phyloP scores from a whole-genome alignment of 176 grass and related monocot species.

The Thinopyrum elongatum region DNA sequence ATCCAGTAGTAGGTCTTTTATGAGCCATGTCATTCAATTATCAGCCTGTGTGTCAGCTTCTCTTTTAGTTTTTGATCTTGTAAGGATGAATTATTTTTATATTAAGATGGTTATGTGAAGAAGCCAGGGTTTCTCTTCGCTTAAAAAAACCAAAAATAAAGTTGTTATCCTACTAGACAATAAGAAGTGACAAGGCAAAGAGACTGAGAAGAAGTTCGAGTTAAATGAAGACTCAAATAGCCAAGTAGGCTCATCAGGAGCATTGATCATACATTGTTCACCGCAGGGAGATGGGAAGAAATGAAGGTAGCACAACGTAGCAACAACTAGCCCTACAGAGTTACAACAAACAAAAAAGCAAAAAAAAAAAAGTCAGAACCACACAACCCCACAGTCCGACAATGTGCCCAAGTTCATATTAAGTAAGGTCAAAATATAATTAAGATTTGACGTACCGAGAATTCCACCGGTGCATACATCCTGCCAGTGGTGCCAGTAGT shows the following conservation, averaged over 20 bases:
- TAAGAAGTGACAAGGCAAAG: not conserved
- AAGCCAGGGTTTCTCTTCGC: too few species aligned
- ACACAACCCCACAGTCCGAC: not conserved
- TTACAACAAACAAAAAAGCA: not conserved
- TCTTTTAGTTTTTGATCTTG: too few species aligned
- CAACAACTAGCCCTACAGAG: conserved; percentile 16
- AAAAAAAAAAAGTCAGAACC: too few species aligned
- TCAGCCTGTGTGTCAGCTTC: too few species aligned
- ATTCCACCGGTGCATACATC: conserved; percentile 38
- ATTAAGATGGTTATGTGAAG: too few species aligned
- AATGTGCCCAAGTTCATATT: not conserved
- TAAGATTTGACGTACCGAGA: not conserved
- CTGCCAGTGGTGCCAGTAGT: conserved; percentile 56
- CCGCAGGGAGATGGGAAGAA: conserved; percentile 30
- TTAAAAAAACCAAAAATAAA: too few species aligned
- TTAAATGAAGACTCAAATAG: too few species aligned
- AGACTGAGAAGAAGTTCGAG: too few species aligned
- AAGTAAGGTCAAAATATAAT: not conserved
- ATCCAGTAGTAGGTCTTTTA: too few species aligned
- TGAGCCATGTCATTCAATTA: too few species aligned
- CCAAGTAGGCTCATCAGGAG: not conserved
- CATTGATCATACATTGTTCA: conserved; percentile 9
- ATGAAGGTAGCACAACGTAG: conserved; percentile 36
- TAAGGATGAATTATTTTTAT: too few species aligned
- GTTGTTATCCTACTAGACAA: too few species aligned